These are phyloP conservation scores for Gossypium thurberi DNA, from an alignment of 345 rosid species.

Conservation along the genomic window DNA sequence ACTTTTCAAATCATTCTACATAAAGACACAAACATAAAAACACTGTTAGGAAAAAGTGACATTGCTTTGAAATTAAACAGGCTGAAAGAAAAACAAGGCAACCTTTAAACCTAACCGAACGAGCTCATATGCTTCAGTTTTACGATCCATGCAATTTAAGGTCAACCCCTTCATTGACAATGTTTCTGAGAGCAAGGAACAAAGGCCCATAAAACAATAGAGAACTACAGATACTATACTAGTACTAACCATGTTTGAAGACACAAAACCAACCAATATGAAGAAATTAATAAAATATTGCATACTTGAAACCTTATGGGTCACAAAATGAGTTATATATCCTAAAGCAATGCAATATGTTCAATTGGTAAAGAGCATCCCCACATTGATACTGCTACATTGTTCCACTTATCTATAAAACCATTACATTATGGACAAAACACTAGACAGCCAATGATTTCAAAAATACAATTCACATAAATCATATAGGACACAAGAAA, in stretches of 20 bases:
- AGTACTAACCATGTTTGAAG: neutral
- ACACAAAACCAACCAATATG: neutral
- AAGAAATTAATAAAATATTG: neutral
- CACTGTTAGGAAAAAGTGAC: slow-evolving; percentile 9
- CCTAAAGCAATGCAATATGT: neutral
- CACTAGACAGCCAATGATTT: neutral
- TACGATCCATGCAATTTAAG: slow-evolving; percentile 97
- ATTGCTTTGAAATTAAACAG: slow-evolving; percentile 5
- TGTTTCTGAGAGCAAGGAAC: slow-evolving; percentile 53
- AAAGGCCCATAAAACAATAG: neutral
- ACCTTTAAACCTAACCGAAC: slow-evolving; percentile 95
- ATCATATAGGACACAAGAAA: neutral
- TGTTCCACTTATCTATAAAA: neutral
- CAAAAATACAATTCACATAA: neutral
- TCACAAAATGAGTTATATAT: neutral
- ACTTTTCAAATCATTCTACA: slow-evolving; percentile 98
- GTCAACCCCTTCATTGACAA: slow-evolving; percentile 98
- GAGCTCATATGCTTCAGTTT: slow-evolving; percentile 94
- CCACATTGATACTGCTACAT: neutral
- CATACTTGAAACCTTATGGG: neutral
- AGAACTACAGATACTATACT: neutral
- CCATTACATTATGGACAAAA: neutral
- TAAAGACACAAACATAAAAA: slow-evolving; percentile 13
- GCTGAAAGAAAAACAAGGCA: slow-evolving; percentile 11
- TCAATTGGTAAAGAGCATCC: neutral